These are phyloP conservation scores for Vigna trinervia DNA, from an alignment of 306 rosid species.

Conservation along the genomic window DNA sequence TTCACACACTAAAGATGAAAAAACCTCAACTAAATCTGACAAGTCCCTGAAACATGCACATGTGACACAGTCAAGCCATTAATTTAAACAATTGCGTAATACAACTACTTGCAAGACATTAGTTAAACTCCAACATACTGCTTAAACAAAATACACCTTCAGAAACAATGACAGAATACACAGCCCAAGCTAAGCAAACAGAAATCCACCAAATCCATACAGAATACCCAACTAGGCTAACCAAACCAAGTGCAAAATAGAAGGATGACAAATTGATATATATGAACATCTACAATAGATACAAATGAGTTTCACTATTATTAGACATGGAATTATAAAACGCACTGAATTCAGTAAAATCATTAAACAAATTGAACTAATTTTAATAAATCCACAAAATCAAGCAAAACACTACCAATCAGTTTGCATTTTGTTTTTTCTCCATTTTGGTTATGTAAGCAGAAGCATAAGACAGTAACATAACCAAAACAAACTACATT, in stretches of 20 bases:
- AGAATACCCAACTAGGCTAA: background rate
- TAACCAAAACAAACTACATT: background rate
- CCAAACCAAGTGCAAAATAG: conserved; percentile 6
- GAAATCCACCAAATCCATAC: conserved; percentile 1
- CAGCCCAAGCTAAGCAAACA: conserved; percentile 2
- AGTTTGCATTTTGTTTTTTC: background rate
- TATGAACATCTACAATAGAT: background rate
- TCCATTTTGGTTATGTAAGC: conserved; percentile 2
- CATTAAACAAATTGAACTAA: conserved; percentile 12
- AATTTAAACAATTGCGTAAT: conserved; percentile 9
- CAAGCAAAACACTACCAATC: background rate
- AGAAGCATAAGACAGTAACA: background rate
- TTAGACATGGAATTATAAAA: conserved; percentile 2
- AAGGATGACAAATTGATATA: background rate
- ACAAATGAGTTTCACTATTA: background rate
- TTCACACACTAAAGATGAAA: conserved; percentile 26
- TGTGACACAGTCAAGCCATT: conserved; percentile 28
- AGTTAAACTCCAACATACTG: conserved; percentile 12
- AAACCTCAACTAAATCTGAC: conserved; percentile 24
- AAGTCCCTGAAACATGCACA: conserved; percentile 33
- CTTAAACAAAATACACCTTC: conserved; percentile 8
- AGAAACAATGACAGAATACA: background rate
- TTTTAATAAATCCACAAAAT: background rate
- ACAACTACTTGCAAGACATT: conserved; percentile 10
- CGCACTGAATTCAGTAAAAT: background rate